These are phyloP conservation scores for Phialophora expanda DNA, from an alignment of 2,329 filamentous ascomycete genomes.

Conservation along the genomic window DNA sequence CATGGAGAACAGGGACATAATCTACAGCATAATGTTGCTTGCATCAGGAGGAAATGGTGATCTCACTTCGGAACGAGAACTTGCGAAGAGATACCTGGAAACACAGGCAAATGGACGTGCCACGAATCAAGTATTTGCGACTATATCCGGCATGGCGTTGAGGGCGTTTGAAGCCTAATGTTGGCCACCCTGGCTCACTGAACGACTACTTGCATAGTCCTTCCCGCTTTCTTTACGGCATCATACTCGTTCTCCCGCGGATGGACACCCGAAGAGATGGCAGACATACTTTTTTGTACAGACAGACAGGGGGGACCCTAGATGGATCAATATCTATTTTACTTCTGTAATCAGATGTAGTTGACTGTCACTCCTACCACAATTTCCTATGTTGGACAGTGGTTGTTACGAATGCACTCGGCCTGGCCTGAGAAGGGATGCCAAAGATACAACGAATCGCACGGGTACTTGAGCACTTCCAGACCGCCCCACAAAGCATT, in stretches of 20 bases:
- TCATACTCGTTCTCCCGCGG: background rate
- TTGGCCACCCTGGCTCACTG: background rate
- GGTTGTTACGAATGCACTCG: background rate
- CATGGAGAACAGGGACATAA: constrained; percentile 84
- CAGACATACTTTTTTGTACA: constrained; percentile 10
- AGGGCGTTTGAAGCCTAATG: constrained; percentile 31
- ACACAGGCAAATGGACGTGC: constrained; percentile 36
- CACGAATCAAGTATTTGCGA: constrained; percentile 36
- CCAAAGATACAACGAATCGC: background rate
- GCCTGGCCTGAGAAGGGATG: too few species aligned
- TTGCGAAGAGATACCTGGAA: constrained; percentile 34
- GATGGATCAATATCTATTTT: background rate
- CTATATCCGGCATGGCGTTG: constrained; percentile 38
- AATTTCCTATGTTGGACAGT: background rate
- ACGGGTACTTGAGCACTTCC: background rate
- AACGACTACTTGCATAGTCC: background rate
- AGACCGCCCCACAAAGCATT: background rate
- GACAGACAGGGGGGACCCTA: background rate
- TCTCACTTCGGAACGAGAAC: constrained; percentile 34
- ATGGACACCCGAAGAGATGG: constrained; percentile 1
- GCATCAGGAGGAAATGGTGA: constrained; percentile 31
- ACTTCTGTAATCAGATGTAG: background rate
- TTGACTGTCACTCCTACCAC: background rate
- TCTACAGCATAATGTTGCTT: constrained; percentile 72
- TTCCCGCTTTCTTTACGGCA: background rate